Evolutionary conservation across 116 monocot genomes (phyloP).

Genomic region (Trichopus zeylanicus): DNA sequence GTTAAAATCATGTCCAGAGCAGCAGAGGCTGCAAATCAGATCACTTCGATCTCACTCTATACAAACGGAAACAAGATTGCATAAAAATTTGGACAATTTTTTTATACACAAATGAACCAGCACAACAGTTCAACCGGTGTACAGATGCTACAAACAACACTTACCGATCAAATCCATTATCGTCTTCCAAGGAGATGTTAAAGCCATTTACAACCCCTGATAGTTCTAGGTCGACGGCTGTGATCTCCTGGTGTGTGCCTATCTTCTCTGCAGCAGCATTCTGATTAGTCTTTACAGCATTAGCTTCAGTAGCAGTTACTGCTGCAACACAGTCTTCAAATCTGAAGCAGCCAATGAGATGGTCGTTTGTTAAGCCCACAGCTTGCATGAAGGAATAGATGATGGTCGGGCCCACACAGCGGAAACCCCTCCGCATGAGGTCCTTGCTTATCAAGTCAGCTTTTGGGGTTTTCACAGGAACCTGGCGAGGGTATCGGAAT

Average conservation of each 20-base stretch:
- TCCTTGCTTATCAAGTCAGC: conserved; percentile 53
- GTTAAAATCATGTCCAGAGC: no score
- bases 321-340: conserved; percentile 23
- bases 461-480: conserved; percentile 36
- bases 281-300: not conserved
- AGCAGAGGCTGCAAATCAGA: no score
- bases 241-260: not conserved
- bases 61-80: no score
- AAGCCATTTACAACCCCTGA: conserved; percentile 16
- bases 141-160: no score
- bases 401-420: conserved; percentile 38
- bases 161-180: no score
- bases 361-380: conserved; percentile 42
- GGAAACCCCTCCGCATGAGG: conserved; percentile 33
- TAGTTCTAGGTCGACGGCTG: conserved; percentile 17
- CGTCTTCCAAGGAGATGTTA: conserved; percentile 24
- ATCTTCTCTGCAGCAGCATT: not conserved
- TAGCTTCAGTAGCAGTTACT: not conserved
- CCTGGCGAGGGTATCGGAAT: conserved; percentile 31
- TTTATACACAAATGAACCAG: no score
- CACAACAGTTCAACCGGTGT: no score
- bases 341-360: conserved; percentile 36
- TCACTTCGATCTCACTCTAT: no score
- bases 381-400: conserved; percentile 57
- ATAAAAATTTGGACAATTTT: no score